These are phyloP conservation scores for Linaria vulgaris DNA, from an alignment of 257 asterid genomes.

Conservation along the genomic window DNA sequence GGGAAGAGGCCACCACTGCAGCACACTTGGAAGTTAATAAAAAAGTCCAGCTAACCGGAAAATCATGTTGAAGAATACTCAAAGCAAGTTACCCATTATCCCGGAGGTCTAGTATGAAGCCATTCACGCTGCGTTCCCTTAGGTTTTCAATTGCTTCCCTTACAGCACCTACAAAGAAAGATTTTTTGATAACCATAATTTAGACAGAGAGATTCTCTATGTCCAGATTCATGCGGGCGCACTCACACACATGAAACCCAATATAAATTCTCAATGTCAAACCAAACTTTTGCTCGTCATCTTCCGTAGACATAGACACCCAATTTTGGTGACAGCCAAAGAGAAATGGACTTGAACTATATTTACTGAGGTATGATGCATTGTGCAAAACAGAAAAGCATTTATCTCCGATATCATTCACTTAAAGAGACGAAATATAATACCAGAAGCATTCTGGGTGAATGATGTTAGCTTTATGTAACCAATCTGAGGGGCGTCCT, in stretches of 20 bases:
- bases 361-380: neutral
- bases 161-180: conserved; percentile 72
- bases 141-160: conserved; percentile 84
- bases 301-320: neutral
- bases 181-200: conserved; percentile 11
- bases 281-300: conserved; percentile 7
- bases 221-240: too few species aligned
- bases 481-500: conserved; percentile 70
- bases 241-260: neutral
- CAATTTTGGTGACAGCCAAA: conserved; percentile 11
- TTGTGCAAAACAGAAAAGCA: neutral
- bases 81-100: conserved; percentile 77
- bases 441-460: conserved; percentile 98
- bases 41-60: conserved; percentile 9
- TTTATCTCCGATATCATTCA: neutral
- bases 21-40: conserved; percentile 34
- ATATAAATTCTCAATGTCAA: neutral
- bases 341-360: conserved; percentile 9
- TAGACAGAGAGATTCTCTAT: neutral
- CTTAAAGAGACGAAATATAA: neutral
- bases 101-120: conserved; percentile 89
- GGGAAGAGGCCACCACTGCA: conserved; percentile 99
- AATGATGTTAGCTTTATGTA: conserved; percentile 88
- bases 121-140: conserved; percentile 73
- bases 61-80: conserved; percentile 19